Base-by-base conservation (phyloP, 352 stramenopile species). In the Aphanomyces invadans region DNA sequence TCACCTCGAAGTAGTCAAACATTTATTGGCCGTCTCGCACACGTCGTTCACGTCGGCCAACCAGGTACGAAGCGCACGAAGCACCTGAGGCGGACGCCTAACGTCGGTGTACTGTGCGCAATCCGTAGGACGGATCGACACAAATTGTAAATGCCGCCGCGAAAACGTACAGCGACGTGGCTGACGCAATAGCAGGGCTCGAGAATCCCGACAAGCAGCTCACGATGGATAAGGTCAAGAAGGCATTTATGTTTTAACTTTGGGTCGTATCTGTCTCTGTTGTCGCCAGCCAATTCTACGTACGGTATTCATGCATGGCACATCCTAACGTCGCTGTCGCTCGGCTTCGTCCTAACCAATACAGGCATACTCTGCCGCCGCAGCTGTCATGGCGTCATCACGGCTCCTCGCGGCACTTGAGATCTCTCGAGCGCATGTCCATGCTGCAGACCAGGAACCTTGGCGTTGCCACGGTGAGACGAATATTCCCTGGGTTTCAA, bases 1-100 rank as follows among this genome's bases (percentile, higher is more conserved):
- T 9, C 75, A 81, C 31, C 75, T 81, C 21, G 63, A 74, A 12
- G 69, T 81, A 60, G 73, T 81, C 7, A 67, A 67, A 33, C 36
- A 67, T 28, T 23, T 67, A 3, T 23, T 67, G 11, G 49, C 29
- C 7, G 4, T 17, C 19, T 32, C 49, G 7, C 59, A 66, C 19
- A 15, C 60, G n/a, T 21, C 45, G 12, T 67, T 67, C 29, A 42
- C 48, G 17, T 67, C 60, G 32, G 44, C n/a, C 60, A 67, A 57
- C 49, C 60, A 67, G 49, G 60, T 67, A 3, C 36, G 26, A 42
- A 2, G 38, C 38, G 38, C 38, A 9, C 9, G 38, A 9, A 45
- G 9, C 9, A 17, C 38, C 9, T 45, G 9, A 17, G 38, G 31
- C 45, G 3, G 4, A 23, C 19, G 31, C 7, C 12, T 65, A 9